A percentile compares a stretch with the other conserved stretches of the same genome.
Evolutionary conservation across 192 early-diverging fungal genomes (phyloP).

Genomic region (Physocladia obscura): DNA sequence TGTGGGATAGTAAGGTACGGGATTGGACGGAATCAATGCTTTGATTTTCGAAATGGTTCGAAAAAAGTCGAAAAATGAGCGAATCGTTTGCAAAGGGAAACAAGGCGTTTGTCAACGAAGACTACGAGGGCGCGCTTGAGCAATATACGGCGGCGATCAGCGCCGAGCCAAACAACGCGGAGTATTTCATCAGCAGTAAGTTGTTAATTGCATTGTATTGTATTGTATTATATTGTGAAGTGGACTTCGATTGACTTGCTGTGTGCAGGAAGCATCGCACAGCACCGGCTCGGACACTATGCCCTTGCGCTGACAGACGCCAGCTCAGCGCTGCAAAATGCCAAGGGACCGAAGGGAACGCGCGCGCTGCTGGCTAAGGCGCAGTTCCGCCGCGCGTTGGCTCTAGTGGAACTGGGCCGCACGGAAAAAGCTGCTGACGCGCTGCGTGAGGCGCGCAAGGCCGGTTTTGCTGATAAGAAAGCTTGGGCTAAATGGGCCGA

Average conservation of each 20-base stretch:
- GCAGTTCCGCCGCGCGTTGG: slow-evolving; percentile 12
- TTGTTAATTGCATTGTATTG: no score
- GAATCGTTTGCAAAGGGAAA: slow-evolving; percentile 51
- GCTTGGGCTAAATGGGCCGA: not conserved
- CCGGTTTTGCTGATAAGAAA: slow-evolving; percentile 21
- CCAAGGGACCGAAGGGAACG: not conserved
- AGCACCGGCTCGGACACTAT: slow-evolving; percentile 64
- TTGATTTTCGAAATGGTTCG: no score
- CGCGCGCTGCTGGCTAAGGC: not conserved
- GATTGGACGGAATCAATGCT: no score
- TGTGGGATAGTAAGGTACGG: no score
- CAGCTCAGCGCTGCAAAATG: slow-evolving; percentile 43
- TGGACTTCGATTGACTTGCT: no score
- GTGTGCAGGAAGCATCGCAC: slow-evolving; percentile 63
- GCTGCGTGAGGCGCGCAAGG: slow-evolving; percentile 42
- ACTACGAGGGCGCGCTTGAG: slow-evolving; percentile 69
- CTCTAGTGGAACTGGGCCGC: slow-evolving; percentile 21
- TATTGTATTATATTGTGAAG: no score
- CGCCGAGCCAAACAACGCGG: slow-evolving; percentile 57
- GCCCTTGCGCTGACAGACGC: slow-evolving; percentile 69
- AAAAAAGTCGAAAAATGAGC: not conserved
- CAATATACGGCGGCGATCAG: slow-evolving; percentile 71
- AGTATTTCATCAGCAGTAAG: no score
- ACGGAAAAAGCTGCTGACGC: slow-evolving; percentile 56
- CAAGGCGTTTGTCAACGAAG: slow-evolving; percentile 77